Evolutionary conservation across 129 eudicot species (phyloP).

Genomic region (Artemisia argyi): DNA sequence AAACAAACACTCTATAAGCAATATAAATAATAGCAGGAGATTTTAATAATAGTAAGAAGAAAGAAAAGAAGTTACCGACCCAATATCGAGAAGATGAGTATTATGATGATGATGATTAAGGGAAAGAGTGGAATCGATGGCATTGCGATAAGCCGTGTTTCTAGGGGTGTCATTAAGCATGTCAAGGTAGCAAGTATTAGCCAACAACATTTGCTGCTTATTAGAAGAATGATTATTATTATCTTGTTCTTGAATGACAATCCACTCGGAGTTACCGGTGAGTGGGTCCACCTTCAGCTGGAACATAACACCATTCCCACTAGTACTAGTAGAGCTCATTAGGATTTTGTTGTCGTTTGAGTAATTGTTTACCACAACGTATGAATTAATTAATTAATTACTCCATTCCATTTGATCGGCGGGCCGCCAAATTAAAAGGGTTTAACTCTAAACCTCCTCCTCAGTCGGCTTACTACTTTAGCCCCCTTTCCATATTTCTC

Average conservation of each 20-base stretch:
- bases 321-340: too few relatives aligned
- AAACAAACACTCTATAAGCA: too few relatives aligned
- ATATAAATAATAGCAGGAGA: neutral
- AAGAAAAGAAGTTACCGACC: conserved; percentile 36
- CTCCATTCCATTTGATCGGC: too few relatives aligned
- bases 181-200: conserved; percentile 77
- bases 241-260: conserved; percentile 65
- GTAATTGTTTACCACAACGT: too few relatives aligned
- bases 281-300: too few relatives aligned
- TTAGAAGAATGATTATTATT: conserved; percentile 17
- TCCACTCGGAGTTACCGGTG: conserved; percentile 47
- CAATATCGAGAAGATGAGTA: conserved; percentile 89
- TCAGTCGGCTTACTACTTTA: too few relatives aligned
- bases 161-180: conserved; percentile 84
- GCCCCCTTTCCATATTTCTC: too few relatives aligned
- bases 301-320: too few relatives aligned
- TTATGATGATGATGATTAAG: conserved; percentile 35
- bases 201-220: conserved; percentile 37
- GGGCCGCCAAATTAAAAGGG: too few relatives aligned
- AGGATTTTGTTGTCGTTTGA: too few relatives aligned
- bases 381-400: too few relatives aligned
- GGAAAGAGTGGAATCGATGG: conserved; percentile 68
- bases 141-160: conserved; percentile 59
- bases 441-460: too few relatives aligned
- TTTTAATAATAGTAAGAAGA: neutral